Percentiles rank a stretch among this genome's conserved stretches.
These are phyloP conservation scores for Cercophora sp. DNA, from an alignment of 495 filamentous ascomycete genomes.

Conservation along the genomic window DNA sequence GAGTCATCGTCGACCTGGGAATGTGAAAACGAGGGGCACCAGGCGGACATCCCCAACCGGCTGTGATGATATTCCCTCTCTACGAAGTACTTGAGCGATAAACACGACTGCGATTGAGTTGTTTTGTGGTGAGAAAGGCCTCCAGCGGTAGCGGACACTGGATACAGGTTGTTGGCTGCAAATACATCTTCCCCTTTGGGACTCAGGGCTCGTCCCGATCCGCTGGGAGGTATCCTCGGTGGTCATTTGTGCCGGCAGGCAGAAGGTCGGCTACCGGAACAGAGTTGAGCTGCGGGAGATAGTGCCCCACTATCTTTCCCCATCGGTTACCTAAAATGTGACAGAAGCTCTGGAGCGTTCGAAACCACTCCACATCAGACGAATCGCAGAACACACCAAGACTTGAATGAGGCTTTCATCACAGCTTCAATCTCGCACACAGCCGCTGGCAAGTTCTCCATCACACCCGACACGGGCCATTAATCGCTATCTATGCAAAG, in stretches of 20 bases:
- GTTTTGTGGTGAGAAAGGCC: not conserved
- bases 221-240: slow-evolving; percentile 1
- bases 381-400: no score
- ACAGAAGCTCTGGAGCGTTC: slow-evolving; percentile 1
- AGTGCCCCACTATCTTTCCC: not conserved
- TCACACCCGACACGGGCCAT: no score
- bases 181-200: not conserved
- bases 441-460: not conserved
- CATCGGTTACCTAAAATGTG: slow-evolving; percentile 2
- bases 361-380: not conserved
- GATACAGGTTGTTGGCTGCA: not conserved
- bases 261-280: slow-evolving; percentile 10
- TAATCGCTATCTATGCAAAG: not conserved
- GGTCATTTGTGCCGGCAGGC: slow-evolving; percentile 9
- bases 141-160: not conserved
- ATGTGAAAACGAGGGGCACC: not conserved
- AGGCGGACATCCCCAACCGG: slow-evolving; percentile 5
- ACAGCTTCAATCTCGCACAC: not conserved
- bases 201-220: slow-evolving; percentile 8
- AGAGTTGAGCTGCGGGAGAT: no score
- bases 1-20: not conserved
- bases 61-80: not conserved
- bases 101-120: not conserved
- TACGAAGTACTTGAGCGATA: not conserved
- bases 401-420: no score